A percentile compares a stretch with the other conserved stretches of the same genome.
Conservation (phyloP, 1,284 basidiomycete species). For the Phellopilus nigrolimitatus region DNA sequence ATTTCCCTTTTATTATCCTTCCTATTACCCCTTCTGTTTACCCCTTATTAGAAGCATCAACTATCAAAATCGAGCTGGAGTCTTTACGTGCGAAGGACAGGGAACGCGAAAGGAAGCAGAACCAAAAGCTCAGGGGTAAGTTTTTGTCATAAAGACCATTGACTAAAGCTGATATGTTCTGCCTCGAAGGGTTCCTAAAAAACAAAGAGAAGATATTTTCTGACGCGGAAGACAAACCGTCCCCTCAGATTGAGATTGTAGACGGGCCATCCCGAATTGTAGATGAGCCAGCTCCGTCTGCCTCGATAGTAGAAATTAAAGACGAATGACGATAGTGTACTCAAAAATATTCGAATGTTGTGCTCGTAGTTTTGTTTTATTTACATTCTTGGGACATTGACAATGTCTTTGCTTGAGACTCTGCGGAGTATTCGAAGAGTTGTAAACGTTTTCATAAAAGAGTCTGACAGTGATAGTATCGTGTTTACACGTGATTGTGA, state of each 20-base stretch:
- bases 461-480: too few relatives aligned
- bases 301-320: conserved; percentile 13
- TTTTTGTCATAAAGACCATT: not conserved
- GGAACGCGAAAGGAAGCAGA: conserved; percentile 57
- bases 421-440: too few relatives aligned
- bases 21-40: conserved; percentile 1
- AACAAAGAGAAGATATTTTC: conserved; percentile 12
- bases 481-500: not conserved
- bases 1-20: not conserved
- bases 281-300: not conserved
- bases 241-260: not conserved
- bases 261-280: not conserved
- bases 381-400: not conserved
- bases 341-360: not conserved
- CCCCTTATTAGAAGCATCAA: conserved; percentile 43
- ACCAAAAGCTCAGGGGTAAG: conserved; percentile 70
- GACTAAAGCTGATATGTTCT: not conserved
- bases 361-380: not conserved
- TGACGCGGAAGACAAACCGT: too few relatives aligned
- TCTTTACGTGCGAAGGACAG: conserved; percentile 57
- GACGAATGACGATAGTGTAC: not conserved
- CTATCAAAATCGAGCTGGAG: conserved; percentile 56
- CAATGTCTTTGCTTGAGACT: too few relatives aligned
- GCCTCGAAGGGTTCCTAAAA: conserved; percentile 16
- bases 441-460: too few relatives aligned